phyloP scores from a whole-genome alignment of 176 grass and related monocot genomes.

The Cenchrus purpureus region DNA sequence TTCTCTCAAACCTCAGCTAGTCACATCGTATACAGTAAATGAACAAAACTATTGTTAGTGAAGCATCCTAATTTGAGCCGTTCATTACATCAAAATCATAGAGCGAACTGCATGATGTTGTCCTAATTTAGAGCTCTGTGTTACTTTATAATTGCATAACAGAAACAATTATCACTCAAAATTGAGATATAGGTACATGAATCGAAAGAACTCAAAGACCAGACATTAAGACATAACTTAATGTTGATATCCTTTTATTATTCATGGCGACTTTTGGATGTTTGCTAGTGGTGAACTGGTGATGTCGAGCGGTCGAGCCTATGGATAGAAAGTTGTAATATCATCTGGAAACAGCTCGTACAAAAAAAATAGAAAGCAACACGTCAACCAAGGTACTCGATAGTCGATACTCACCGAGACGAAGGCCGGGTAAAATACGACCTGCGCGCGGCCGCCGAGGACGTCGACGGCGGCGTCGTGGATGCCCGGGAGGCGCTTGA shows the following conservation, averaged over 20 bases:
- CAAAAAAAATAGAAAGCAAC: background rate
- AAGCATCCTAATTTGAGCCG: background rate
- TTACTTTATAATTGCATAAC: background rate
- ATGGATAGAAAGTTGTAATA: background rate
- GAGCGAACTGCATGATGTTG: background rate
- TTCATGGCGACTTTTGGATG: background rate
- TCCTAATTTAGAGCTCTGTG: background rate
- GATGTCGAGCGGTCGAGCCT: background rate
- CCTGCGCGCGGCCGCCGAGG: conserved; percentile 75
- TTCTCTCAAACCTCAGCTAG: too few relatives aligned
- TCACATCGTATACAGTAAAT: background rate
- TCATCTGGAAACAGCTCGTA: background rate
- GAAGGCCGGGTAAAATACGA: conserved; percentile 83
- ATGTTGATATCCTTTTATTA: background rate
- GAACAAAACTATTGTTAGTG: background rate
- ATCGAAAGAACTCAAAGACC: background rate
- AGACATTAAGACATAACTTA: background rate
- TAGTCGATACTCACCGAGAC: conserved; percentile 57
- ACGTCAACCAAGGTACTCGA: background rate
- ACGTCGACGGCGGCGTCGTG: conserved; percentile 89
- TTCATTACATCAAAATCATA: background rate
- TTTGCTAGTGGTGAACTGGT: background rate
- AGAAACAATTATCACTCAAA: background rate
- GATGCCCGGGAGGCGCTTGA: conserved; percentile 88
- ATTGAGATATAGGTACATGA: background rate